Evolutionary conservation across 805 yeast genomes (phyloP).

Genomic region (Metschnikowia koreensis): DNA sequence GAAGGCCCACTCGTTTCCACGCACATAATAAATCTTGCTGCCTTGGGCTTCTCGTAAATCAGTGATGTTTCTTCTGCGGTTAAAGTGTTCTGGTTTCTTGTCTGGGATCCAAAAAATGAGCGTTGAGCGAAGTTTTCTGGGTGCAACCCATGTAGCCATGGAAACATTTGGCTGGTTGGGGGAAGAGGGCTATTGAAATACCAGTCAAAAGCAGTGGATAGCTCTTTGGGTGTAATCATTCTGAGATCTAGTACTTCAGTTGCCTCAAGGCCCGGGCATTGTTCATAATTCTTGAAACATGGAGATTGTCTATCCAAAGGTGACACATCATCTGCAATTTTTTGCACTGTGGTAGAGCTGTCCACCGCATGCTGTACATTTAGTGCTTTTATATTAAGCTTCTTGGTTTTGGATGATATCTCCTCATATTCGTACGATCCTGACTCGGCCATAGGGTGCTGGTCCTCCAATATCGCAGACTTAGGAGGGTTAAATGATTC

Average conservation of each 20-base stretch:
- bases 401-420: constrained; percentile 38
- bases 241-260: constrained; percentile 4
- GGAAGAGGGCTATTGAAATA: constrained; percentile 50
- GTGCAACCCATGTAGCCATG: constrained; percentile 86
- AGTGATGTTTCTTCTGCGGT: not conserved
- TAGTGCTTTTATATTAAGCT: constrained; percentile 22
- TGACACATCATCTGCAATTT: constrained; percentile 12
- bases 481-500: constrained; percentile 28
- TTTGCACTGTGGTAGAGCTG: constrained; percentile 6
- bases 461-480: constrained; percentile 4
- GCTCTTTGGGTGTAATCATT: constrained; percentile 6
- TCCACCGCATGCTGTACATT: not conserved
- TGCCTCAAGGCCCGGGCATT: not conserved
- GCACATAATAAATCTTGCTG: constrained; percentile 42
- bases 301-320: constrained; percentile 21
- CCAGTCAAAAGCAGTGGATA: constrained; percentile 29
- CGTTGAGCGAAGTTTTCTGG: constrained; percentile 54
- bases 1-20: constrained; percentile 14
- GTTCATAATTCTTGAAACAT: constrained; percentile 11
- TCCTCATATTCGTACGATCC: constrained; percentile 37
- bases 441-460: constrained; percentile 1
- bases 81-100: not conserved
- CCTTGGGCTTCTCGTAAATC: constrained; percentile 22
- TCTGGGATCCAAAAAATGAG: constrained; percentile 36
- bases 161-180: constrained; percentile 67